A percentile compares a stretch with the other conserved stretches of the same genome.
phyloP scores from a whole-genome alignment of 352 stramenopile genomes.

The Globisporangium cystogenes region DNA sequence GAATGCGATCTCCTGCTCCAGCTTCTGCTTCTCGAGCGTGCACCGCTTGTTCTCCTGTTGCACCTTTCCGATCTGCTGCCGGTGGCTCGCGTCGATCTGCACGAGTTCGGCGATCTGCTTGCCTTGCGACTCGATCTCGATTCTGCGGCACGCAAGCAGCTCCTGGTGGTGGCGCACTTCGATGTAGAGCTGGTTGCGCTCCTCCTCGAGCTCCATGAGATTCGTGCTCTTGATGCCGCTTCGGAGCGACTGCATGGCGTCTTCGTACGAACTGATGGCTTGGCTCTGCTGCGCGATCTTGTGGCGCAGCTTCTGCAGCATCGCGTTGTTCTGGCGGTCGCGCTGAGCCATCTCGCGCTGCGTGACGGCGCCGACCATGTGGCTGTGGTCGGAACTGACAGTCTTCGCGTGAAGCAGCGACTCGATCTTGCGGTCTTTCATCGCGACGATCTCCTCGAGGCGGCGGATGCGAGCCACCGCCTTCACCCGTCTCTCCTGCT shows the following conservation, averaged over 20 bases:
- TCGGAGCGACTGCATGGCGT: conserved; percentile 51
- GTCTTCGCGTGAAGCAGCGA: conserved; percentile 35
- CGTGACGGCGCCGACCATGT: neutral
- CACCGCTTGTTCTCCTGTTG: conserved; percentile 34
- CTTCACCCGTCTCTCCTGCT: conserved; percentile 45
- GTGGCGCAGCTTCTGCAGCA: conserved; percentile 45
- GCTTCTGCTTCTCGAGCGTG: conserved; percentile 34
- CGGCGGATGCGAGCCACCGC: conserved; percentile 39
- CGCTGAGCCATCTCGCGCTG: conserved; percentile 38
- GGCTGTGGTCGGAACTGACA: conserved; percentile 11
- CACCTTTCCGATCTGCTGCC: conserved; percentile 27
- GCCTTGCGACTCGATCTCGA: conserved; percentile 22
- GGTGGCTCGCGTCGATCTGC: conserved; percentile 22
- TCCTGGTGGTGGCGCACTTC: conserved; percentile 33
- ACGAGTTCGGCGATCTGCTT: conserved; percentile 24
- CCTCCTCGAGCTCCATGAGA: conserved; percentile 57
- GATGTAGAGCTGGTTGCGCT: conserved; percentile 37
- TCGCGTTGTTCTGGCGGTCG: conserved; percentile 38
- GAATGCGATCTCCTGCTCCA: conserved; percentile 41
- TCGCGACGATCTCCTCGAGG: conserved; percentile 52
- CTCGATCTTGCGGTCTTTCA: conserved; percentile 74
- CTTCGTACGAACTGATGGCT: conserved; percentile 45
- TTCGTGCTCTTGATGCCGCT: conserved; percentile 40
- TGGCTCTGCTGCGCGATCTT: conserved; percentile 53
- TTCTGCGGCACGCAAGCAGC: conserved; percentile 18